These are phyloP conservation scores for Barbarea vulgaris DNA, from an alignment of 345 rosid species.

Conservation along the genomic window DNA sequence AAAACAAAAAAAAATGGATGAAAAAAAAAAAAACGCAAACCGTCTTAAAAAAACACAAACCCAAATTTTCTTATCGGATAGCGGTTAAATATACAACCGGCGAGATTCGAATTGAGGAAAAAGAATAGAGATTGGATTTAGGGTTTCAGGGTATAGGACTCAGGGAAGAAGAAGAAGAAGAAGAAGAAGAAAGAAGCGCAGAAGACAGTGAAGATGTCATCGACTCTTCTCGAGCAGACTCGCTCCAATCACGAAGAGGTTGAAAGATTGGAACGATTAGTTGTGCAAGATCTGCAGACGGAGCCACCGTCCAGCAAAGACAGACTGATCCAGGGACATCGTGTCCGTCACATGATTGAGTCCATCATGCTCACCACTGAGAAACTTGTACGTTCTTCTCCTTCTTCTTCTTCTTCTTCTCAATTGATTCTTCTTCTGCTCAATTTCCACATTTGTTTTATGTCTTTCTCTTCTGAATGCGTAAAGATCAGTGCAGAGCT, in stretches of 20 bases:
- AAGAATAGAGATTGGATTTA: not conserved
- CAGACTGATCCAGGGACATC: conserved; percentile 85
- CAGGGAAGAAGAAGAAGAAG: conserved; percentile 11
- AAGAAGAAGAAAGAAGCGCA: too few species aligned
- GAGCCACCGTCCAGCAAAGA: conserved; percentile 72
- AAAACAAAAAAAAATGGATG: not conserved
- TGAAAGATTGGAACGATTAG: conserved; percentile 79
- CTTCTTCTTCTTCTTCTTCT: not conserved
- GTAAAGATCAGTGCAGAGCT: conserved; percentile 3
- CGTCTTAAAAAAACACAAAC: not conserved
- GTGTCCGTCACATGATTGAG: conserved; percentile 83
- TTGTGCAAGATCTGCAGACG: conserved; percentile 88
- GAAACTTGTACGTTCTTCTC: conserved; percentile 58
- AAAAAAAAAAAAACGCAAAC: not conserved
- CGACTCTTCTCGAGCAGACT: conserved; percentile 86
- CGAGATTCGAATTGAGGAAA: conserved; percentile 5
- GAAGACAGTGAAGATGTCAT: conserved; percentile 57
- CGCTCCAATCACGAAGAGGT: conserved; percentile 90
- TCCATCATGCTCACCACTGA: conserved; percentile 59
- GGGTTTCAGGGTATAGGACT: conserved; percentile 22
- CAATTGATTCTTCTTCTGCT: too few species aligned
- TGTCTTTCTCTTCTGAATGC: not conserved
- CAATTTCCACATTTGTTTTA: not conserved
- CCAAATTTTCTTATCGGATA: not conserved
- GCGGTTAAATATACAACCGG: not conserved